phyloP scores from a whole-genome alignment of 2,329 filamentous ascomycete genomes.

The Alternaria conjuncta region DNA sequence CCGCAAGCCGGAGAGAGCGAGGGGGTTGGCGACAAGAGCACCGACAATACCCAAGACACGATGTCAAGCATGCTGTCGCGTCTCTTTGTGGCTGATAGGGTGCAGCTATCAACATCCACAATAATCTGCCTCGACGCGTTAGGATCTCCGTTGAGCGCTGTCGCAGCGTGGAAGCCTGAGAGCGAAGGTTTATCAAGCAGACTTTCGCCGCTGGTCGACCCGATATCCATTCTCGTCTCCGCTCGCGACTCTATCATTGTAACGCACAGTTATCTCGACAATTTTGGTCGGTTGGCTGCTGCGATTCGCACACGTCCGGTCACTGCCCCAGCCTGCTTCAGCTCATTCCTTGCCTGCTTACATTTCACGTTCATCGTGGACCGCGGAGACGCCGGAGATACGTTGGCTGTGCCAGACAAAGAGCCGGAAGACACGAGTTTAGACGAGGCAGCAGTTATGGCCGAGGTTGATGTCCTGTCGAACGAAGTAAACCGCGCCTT shows the following conservation, averaged over 20 bases:
- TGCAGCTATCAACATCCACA: background rate
- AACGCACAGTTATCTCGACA: background rate
- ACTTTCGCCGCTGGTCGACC: background rate
- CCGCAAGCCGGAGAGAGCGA: too few relatives aligned
- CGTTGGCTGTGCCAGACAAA: too few relatives aligned
- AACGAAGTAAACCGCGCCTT: too few relatives aligned
- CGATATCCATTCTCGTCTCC: background rate
- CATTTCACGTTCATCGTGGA: background rate
- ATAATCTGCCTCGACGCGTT: background rate
- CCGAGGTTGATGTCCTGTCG: too few relatives aligned
- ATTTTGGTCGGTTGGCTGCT: background rate
- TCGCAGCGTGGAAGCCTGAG: background rate
- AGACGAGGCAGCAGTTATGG: too few relatives aligned
- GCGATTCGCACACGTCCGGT: background rate
- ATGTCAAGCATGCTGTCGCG: background rate
- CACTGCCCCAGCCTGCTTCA: background rate
- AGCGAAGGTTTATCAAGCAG: background rate
- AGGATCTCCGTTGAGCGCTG: background rate
- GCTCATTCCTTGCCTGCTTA: background rate
- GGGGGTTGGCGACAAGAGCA: too few relatives aligned
- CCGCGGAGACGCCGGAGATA: too few relatives aligned
- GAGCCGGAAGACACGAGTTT: too few relatives aligned
- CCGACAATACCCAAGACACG: background rate
- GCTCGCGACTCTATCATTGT: background rate
- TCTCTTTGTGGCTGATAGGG: background rate